Base-by-base conservation (phyloP, 208 protist genomes). In the Crithidia acanthocephali region DNA sequence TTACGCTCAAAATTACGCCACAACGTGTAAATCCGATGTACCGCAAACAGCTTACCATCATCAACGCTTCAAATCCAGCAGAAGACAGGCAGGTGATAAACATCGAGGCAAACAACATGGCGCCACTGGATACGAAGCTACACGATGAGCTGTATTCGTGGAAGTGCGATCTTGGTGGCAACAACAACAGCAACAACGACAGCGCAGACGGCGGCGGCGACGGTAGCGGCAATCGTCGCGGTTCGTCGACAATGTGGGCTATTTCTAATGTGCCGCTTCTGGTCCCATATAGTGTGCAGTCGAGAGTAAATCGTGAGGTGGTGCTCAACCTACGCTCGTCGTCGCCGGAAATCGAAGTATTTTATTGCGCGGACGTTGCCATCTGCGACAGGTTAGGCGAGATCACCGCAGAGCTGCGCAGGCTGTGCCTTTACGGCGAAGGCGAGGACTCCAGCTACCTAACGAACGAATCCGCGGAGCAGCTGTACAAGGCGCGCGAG, bases 101-200 rank as follows among this genome's bases (percentile, higher is more conserved):
- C 42, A 93, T 96, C 37, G 88, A 96, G 62, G 81, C 91, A 11
- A 96, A 96, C 80, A 96, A 96, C 65, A 91, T 94, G 85, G 80
- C 88, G 3, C 91, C 86, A 4, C 64, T 85, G 2, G 91, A 96
- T 51, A 81, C 88, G 13, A 94, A 93, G 56, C 45, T 93, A 42
- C 91, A 96, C 55, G 85, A 96, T 71, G 87, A 90, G 66, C 68
- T 96, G 25, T 96, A 96, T 64, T 81, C 85, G 1, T 96, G 91
- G 83, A 83, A 88, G 27, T 82, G 78, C 44, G 76, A 83, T 45
- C 45, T 78, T 23, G 28, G 33, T 10, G 68, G 72, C 25, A 63
- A 35, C 28, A 50, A 42, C 23, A 65, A 66, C 57, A 74, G 47
- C 33, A 67, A 10, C 48, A 44, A 37, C 42, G 44, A 48, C 44